Base-by-base conservation (phyloP, 2,329 filamentous ascomycete genomes). In the Grosmannia penicillata region DNA sequence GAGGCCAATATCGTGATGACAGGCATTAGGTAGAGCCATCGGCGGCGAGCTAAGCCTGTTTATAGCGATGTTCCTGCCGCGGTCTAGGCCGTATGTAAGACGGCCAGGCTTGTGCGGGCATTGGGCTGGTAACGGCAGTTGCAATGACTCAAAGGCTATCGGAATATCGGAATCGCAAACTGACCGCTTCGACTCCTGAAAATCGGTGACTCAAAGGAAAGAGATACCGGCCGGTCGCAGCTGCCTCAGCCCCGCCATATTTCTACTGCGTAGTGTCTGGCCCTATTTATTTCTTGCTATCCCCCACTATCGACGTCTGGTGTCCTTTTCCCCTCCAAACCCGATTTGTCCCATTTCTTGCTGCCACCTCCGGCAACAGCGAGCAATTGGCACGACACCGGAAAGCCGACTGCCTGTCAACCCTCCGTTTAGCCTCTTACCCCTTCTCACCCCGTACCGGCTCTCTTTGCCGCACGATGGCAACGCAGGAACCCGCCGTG, bases 401-500 rank as follows among this genome's bases (percentile, higher is more conserved):
- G n/a, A 17, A n/a, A 17, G 4, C 31, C 24, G 13, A 29, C 15
- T 7, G 8, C 26, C 15, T 13, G 19, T 14, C 3, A 4, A 32
- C 29, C 28, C 33, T 27, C 8, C 37, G 23, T 33, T 43, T 43
- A 39, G 41, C 43, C n/a, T n/a, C n/a, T n/a, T n/a, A n/a, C n/a
- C n/a, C n/a, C n/a, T n/a, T n/a, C n/a, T n/a, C n/a, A n/a, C n/a
- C n/a, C n/a, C n/a, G n/a, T n/a, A n/a, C n/a, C n/a, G n/a, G n/a
- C n/a, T n/a, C n/a, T n/a, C n/a, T n/a, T n/a, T n/a, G n/a, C n/a
- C n/a, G n/a, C n/a, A n/a, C n/a, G n/a, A n/a, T n/a, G n/a, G n/a
- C n/a, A n/a, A n/a, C 43, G 8, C 62, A 67, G 51, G 65, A 70
- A 44, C 60, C 70, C 49, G 64, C 66, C 49, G 61, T 68, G 45